Evolutionary conservation across 495 filamentous ascomycete species (phyloP).

Genomic region (Tuber brumale): DNA sequence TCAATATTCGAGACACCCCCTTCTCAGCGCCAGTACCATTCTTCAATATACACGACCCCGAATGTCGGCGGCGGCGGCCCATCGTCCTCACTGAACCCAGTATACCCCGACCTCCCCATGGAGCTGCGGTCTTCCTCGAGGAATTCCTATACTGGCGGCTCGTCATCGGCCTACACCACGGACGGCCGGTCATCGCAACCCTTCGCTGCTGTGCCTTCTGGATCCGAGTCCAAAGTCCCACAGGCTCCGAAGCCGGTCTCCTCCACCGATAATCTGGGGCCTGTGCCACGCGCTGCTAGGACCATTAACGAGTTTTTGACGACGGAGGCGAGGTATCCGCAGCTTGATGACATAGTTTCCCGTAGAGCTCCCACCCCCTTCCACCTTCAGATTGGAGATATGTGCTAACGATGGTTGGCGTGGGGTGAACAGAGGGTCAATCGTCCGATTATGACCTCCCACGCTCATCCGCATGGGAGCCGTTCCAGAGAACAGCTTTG

Average conservation of each 20-base stretch:
- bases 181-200: constrained; percentile 23
- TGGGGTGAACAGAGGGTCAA: constrained; percentile 57
- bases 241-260: constrained; percentile 15
- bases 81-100: constrained; percentile 10
- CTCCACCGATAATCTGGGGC: constrained; percentile 47
- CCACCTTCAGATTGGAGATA: constrained; percentile 11
- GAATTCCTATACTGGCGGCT: constrained; percentile 10
- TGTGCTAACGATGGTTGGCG: neutral
- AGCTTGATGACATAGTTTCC: constrained; percentile 80
- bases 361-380: constrained; percentile 64
- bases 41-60: no score
- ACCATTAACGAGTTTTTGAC: constrained; percentile 74
- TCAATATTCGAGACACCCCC: constrained; percentile 39
- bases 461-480: constrained; percentile 65
- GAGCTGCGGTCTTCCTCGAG: constrained; percentile 33
- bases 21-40: constrained; percentile 41
- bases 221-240: constrained; percentile 7
- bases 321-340: constrained; percentile 73
- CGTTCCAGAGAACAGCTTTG: constrained; percentile 73
- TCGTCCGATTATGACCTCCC: constrained; percentile 84
- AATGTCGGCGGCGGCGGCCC: no score
- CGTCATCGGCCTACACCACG: constrained; percentile 16
- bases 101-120: constrained; percentile 35
- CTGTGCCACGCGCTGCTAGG: constrained; percentile 69
- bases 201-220: constrained; percentile 6